Evolutionary conservation across 2,329 filamentous ascomycete species (phyloP).

Genomic region (Claviceps sp.): DNA sequence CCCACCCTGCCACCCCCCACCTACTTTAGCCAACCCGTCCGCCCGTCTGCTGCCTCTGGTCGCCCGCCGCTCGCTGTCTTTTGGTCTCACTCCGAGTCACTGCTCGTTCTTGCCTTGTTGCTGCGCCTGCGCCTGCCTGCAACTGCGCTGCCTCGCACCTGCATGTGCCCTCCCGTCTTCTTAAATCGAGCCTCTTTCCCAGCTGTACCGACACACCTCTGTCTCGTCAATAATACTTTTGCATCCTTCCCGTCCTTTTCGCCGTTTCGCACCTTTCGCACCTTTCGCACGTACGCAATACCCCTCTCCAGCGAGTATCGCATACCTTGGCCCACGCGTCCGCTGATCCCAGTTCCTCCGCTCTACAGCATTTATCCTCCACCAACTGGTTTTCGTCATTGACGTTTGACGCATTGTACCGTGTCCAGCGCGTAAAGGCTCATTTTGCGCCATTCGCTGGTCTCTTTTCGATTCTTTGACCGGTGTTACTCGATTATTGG

Average conservation of each 20-base stretch:
- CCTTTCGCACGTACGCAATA: not conserved
- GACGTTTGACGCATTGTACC: not conserved
- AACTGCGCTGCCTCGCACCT: slow-evolving; percentile 6
- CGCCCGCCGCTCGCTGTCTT: not conserved
- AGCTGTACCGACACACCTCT: not conserved
- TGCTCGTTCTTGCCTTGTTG: slow-evolving; percentile 3
- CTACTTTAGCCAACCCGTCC: not conserved
- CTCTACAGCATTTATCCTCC: not conserved
- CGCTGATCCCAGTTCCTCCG: not conserved
- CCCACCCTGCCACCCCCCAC: not conserved
- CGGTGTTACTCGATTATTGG: not conserved
- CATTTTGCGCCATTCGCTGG: not conserved
- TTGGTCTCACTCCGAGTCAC: not conserved
- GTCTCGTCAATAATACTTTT: slow-evolving; percentile 1
- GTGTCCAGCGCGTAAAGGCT: not conserved
- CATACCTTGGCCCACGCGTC: not conserved
- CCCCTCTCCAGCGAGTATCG: not conserved
- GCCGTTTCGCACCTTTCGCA: not conserved
- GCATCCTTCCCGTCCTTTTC: not conserved
- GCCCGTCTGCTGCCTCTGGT: not conserved
- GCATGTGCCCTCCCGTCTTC: slow-evolving; percentile 2
- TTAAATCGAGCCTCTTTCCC: slow-evolving; percentile 3
- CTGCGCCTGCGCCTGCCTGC: slow-evolving; percentile 8
- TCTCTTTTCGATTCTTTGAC: not conserved
- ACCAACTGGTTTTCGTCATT: not conserved